These are phyloP conservation scores for Flammula alnicola DNA, from an alignment of 1,284 basidiomycete species.

Conservation along the genomic window DNA sequence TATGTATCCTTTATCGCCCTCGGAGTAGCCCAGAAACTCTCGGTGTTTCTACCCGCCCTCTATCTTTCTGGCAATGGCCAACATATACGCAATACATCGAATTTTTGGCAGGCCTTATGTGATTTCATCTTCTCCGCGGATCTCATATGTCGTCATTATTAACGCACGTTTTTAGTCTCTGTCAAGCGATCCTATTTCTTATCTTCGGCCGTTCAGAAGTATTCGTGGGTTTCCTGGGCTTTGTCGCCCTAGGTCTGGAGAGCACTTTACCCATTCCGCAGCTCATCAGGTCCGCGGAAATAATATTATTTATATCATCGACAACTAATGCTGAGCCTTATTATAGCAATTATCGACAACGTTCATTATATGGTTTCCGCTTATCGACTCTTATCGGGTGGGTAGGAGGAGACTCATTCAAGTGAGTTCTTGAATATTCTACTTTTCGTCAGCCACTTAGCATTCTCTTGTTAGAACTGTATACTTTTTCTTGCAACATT, in stretches of 20 bases:
- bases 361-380: constrained; percentile 83
- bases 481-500: constrained; percentile 76
- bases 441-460: constrained; percentile 18
- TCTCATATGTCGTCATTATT: constrained; percentile 6
- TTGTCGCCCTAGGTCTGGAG: constrained; percentile 79
- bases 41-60: constrained; percentile 65
- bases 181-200: constrained; percentile 72
- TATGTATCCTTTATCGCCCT: constrained; percentile 75
- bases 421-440: constrained; percentile 49
- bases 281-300: constrained; percentile 61
- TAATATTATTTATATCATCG: constrained; percentile 20
- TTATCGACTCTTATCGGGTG: constrained; percentile 82
- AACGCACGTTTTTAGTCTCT: constrained; percentile 50
- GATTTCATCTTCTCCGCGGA: constrained; percentile 25
- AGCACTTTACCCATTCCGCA: constrained; percentile 85
- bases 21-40: constrained; percentile 60
- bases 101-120: constrained; percentile 83
- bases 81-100: constrained; percentile 80
- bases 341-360: constrained; percentile 72
- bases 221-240: constrained; percentile 76
- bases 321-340: constrained; percentile 10
- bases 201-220: constrained; percentile 70
- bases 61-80: constrained; percentile 87
- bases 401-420: constrained; percentile 82
- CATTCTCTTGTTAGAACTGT: constrained; percentile 52